Base-by-base conservation (phyloP, 1,139 yeast genomes). In the Geotrichum fermentans region DNA sequence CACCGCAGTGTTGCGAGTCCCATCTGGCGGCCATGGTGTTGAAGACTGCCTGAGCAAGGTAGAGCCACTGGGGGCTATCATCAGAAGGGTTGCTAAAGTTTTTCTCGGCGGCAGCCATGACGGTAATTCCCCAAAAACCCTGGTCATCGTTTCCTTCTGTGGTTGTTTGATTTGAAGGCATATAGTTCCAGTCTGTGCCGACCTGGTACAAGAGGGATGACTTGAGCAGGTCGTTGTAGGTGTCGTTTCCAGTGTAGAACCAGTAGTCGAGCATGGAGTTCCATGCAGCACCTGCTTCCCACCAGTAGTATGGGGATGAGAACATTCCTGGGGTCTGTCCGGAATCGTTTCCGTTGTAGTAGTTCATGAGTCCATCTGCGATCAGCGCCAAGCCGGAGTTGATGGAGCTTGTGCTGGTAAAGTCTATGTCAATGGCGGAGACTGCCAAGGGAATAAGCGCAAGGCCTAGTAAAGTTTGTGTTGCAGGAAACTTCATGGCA, bases 231-330 rank as follows among this genome's bases (percentile, higher is more conserved):
- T 72, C 71, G 52, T 74, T 78, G 60, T 73, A 82, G 52, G n/a
- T n/a, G n/a, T n/a, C n/a, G n/a, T n/a, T n/a, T n/a, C n/a, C n/a
- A n/a, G n/a, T n/a, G n/a, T n/a, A n/a, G n/a, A n/a, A n/a, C n/a
- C n/a, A n/a, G n/a, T n/a, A n/a, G n/a, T n/a, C n/a, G n/a, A n/a
- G n/a, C n/a, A n/a, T n/a, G n/a, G n/a, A n/a, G n/a, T n/a, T n/a
- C n/a, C n/a, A n/a, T n/a, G n/a, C n/a, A n/a, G 88, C 95, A 55
- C 95, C 96, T 38, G 94, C 92, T 69, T 83, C 85, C 95, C 96
- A 87, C 96, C 96, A 88, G 71, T 83, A 86, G 70, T 84, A 85
- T 1, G 95, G 95, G 54, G 72, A 63, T 14, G 74, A 70, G 64
- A 87, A 87, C 83, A 80, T 77, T 30, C 96, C 96, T 26, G 85